Conservation (phyloP, 345 rosid species). For the Cardiospermum halicacabum region DNA sequence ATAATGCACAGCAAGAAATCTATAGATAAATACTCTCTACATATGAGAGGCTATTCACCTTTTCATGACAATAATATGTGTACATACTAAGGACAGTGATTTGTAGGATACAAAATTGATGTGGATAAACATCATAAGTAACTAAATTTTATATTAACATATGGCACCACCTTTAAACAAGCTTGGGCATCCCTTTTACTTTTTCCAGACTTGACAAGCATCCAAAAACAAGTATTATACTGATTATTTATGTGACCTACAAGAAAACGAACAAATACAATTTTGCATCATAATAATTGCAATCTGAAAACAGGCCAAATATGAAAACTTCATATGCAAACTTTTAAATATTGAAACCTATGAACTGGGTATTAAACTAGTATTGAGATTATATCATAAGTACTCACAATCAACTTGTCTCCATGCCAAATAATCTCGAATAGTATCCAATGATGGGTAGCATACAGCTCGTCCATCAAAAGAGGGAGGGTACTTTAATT, state of each 20-base stretch:
- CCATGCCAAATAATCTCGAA: slow-evolving; percentile 85
- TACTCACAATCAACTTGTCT: slow-evolving; percentile 98
- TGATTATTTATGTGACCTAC: slow-evolving; percentile 94
- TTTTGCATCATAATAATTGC: not conserved
- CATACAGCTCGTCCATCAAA: slow-evolving; percentile 91
- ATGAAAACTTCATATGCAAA: not conserved
- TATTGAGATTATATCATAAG: not conserved
- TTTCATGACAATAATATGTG: not conserved
- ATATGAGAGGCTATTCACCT: not conserved
- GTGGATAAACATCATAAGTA: not conserved
- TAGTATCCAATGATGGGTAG: slow-evolving; percentile 73
- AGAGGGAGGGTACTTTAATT: slow-evolving; percentile 61
- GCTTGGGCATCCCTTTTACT: slow-evolving; percentile 71
- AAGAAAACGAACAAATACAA: slow-evolving; percentile 19
- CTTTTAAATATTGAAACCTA: not conserved
- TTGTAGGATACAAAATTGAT: not conserved
- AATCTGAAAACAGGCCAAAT: not conserved
- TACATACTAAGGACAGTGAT: not conserved
- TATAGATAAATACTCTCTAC: not conserved
- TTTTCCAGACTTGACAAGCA: slow-evolving; percentile 80
- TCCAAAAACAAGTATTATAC: slow-evolving; percentile 96
- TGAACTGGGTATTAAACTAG: not conserved
- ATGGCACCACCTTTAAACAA: slow-evolving; percentile 51
- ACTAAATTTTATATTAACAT: not conserved
- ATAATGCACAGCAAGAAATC: not conserved